Conservation (phyloP, 163 green algal species). For the Prototheca cutis region DNA sequence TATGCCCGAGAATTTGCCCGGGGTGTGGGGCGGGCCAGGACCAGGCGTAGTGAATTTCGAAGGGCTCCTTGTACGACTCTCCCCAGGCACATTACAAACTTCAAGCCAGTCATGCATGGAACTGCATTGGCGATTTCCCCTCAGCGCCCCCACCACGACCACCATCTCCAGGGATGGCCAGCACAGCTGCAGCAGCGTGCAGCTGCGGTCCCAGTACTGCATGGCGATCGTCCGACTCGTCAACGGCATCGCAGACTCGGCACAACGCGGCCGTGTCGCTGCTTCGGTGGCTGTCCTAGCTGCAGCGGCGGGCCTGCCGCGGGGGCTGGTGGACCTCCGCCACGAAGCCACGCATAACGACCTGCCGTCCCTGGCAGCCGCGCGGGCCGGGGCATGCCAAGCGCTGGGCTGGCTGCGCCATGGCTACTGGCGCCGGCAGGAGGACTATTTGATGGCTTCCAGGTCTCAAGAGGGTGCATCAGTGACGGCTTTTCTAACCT, state of each 20-base stretch:
- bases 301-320: slow-evolving; percentile 46
- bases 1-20: background rate
- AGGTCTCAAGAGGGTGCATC: too few species aligned
- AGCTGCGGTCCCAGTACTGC: slow-evolving; percentile 45
- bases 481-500: too few species aligned
- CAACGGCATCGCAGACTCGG: slow-evolving; percentile 58
- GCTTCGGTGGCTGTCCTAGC: slow-evolving; percentile 37
- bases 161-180: background rate
- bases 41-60: background rate
- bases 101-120: background rate
- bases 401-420: slow-evolving; percentile 57
- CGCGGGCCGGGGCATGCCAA: slow-evolving; percentile 42
- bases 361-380: slow-evolving; percentile 54
- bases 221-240: slow-evolving; percentile 44
- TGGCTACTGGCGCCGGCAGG: slow-evolving; percentile 60
- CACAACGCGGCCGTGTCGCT: slow-evolving; percentile 40
- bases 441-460: slow-evolving; percentile 16
- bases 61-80: background rate
- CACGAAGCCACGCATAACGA: slow-evolving; percentile 79
- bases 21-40: background rate
- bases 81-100: background rate
- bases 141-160: too few species aligned
- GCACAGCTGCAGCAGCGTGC: slow-evolving; percentile 9
- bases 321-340: slow-evolving; percentile 65
- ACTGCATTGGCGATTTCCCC: too few species aligned